Base-by-base conservation (phyloP, 306 rosid species). In the Luffa aegyptiaca region DNA sequence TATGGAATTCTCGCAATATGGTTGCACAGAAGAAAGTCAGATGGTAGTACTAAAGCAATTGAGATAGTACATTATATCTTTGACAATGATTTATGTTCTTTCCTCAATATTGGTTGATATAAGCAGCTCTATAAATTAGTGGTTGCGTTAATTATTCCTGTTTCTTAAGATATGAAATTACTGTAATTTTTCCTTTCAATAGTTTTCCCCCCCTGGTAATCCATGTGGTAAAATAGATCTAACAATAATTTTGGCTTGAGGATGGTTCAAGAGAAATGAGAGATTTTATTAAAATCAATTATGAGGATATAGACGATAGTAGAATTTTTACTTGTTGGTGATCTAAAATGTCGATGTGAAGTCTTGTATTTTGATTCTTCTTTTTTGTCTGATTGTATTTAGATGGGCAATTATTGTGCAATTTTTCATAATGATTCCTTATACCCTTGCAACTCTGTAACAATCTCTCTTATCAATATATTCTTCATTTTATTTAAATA, bases 21-120 rank as follows among this genome's bases (percentile, higher is more conserved):
- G 48, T 74, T 75, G 48, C 48, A 75, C 78, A 33, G 26, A 51
- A 49, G 78, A 74, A 49, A 51, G 48, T 75, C 78, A 52, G 46
- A 49, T 75, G 62, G 63, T 33, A 48, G 10, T 75, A 75, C 56
- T 2, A 51, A 45, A 74, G 78, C 53, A 74, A 51, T 35, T 36
- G 63, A 35, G 63, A 75, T 35, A 49, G 31, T 51, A 75, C 16
- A 52, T 74, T 49, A 48, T 49, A 49, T 74, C 12, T 35, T 74
- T 74, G 39, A 73, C 14, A 3, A 73, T 8, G 46, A 17, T 33
- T 16, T 17, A 74, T 74, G 59, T 33, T 8, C 5, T 33, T 74
- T 73, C 61, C 45, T 51, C 6, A 37, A 49, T 74, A 52, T 31
- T 33, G 59, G 49, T 73, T 48, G 57, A 31, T 73, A 55, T 17